phyloP scores from a whole-genome alignment of 1,139 yeast species.

The Nadsonia starkeyi-henricii region DNA sequence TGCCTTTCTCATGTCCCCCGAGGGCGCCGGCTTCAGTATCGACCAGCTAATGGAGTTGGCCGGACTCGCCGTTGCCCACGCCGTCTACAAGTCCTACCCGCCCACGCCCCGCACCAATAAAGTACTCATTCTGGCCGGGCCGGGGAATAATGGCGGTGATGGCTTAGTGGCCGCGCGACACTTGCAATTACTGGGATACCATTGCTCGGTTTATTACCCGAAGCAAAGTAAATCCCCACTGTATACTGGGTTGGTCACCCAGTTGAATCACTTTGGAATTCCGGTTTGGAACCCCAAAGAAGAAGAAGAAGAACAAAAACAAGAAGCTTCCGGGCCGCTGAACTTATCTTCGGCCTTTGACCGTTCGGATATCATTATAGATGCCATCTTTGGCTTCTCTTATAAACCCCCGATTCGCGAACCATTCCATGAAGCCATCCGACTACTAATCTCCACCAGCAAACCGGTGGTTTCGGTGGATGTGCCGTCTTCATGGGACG shows the following conservation, averaged over 20 bases:
- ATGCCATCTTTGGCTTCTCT: constrained; percentile 85
- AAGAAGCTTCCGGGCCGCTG: too few species aligned
- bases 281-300: constrained; percentile 27
- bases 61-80: constrained; percentile 86
- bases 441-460: constrained; percentile 29
- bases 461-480: constrained; percentile 68
- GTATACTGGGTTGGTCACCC: constrained; percentile 34
- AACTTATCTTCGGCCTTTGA: constrained; percentile 9
- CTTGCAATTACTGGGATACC: constrained; percentile 62
- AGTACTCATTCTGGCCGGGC: constrained; percentile 71
- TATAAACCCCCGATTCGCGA: constrained; percentile 78
- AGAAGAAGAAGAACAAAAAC: not conserved
- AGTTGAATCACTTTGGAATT: constrained; percentile 44
- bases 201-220: constrained; percentile 43
- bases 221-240: constrained; percentile 23
- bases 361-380: constrained; percentile 41
- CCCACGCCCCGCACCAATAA: constrained; percentile 27
- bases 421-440: constrained; percentile 55
- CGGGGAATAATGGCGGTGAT: constrained; percentile 95
- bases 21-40: constrained; percentile 55
- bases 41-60: constrained; percentile 97
- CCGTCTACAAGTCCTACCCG: constrained; percentile 54
- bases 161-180: constrained; percentile 95
- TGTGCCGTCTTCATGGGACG: constrained; percentile 96
- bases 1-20: constrained; percentile 71